These are phyloP conservation scores for Pontederia paniculata DNA, from an alignment of 176 grass and related monocot genomes.

Conservation along the genomic window DNA sequence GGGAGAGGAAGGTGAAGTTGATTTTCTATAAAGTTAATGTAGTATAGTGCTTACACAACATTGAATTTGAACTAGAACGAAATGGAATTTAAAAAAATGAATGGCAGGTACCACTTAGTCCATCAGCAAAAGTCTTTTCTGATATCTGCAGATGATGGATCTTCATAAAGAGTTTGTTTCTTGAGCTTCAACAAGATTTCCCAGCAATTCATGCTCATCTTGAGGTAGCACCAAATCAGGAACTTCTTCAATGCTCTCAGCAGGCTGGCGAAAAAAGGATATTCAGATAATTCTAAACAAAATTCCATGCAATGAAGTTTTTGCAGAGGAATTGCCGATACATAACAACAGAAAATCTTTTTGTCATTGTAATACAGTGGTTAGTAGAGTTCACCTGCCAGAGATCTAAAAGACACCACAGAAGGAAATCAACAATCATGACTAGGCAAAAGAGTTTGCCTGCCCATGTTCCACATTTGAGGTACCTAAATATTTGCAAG, in stretches of 20 bases:
- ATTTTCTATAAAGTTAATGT: too few species aligned
- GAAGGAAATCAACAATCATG: slow-evolving; percentile 71
- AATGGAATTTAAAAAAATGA: too few species aligned
- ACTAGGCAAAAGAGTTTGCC: slow-evolving; percentile 78
- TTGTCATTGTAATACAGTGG: too few species aligned
- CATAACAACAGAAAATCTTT: not conserved
- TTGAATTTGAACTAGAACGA: too few species aligned
- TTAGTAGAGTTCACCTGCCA: slow-evolving; percentile 32
- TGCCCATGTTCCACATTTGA: slow-evolving; percentile 73
- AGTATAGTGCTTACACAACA: too few species aligned
- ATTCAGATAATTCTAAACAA: not conserved
- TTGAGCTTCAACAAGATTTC: slow-evolving; percentile 13
- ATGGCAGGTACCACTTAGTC: too few species aligned
- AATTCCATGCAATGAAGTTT: too few species aligned
- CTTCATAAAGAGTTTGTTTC: too few species aligned
- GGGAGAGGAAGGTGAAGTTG: too few species aligned
- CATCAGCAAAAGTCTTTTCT: too few species aligned
- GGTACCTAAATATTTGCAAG: slow-evolving; percentile 38
- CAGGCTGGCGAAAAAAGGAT: slow-evolving; percentile 31
- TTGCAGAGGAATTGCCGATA: too few species aligned
- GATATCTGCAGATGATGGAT: too few species aligned
- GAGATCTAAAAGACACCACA: slow-evolving; percentile 60
- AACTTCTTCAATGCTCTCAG: slow-evolving; percentile 68
- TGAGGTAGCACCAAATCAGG: slow-evolving; percentile 41
- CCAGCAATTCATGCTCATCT: slow-evolving; percentile 13